Evolutionary conservation across 805 yeast genomes (phyloP).

Genomic region (Lachancea waltii): DNA sequence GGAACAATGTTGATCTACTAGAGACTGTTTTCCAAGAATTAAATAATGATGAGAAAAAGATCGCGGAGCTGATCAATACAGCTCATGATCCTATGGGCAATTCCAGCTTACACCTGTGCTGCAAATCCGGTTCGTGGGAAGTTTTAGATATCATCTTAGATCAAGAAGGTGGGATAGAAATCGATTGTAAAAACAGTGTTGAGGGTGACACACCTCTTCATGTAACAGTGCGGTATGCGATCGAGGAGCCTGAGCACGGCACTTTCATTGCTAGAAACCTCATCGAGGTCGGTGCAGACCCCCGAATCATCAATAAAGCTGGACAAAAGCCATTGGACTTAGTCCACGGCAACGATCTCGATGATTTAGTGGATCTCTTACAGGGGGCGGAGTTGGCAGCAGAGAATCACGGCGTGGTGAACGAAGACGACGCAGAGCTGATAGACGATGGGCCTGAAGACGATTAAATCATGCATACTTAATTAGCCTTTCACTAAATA

Average conservation of each 20-base stretch:
- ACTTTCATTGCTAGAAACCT: slow-evolving; percentile 68
- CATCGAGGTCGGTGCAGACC: slow-evolving; percentile 88
- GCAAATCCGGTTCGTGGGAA: slow-evolving; percentile 78
- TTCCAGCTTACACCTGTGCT: slow-evolving; percentile 75
- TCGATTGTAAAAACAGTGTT: slow-evolving; percentile 66
- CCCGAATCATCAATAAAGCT: slow-evolving; percentile 49
- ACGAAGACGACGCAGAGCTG: slow-evolving; percentile 34
- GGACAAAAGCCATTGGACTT: slow-evolving; percentile 75
- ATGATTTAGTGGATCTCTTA: slow-evolving; percentile 52
- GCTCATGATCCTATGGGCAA: slow-evolving; percentile 74
- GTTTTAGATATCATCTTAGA: slow-evolving; percentile 76
- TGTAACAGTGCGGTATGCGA: slow-evolving; percentile 68
- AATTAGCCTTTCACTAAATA: background rate
- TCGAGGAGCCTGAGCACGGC: slow-evolving; percentile 82
- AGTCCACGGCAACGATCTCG: slow-evolving; percentile 47
- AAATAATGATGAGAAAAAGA: slow-evolving; percentile 28
- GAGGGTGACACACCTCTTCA: slow-evolving; percentile 90
- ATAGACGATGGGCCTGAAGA: slow-evolving; percentile 31
- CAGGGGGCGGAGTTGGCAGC: slow-evolving; percentile 81
- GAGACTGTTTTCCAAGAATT: slow-evolving; percentile 45
- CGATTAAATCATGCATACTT: slow-evolving; percentile 12
- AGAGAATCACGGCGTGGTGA: slow-evolving; percentile 29
- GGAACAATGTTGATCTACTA: slow-evolving; percentile 78
- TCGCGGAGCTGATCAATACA: slow-evolving; percentile 53
- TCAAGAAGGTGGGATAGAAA: slow-evolving; percentile 76